Conservation (phyloP, 2,329 filamentous ascomycete genomes). For the Botrytis porri region DNA sequence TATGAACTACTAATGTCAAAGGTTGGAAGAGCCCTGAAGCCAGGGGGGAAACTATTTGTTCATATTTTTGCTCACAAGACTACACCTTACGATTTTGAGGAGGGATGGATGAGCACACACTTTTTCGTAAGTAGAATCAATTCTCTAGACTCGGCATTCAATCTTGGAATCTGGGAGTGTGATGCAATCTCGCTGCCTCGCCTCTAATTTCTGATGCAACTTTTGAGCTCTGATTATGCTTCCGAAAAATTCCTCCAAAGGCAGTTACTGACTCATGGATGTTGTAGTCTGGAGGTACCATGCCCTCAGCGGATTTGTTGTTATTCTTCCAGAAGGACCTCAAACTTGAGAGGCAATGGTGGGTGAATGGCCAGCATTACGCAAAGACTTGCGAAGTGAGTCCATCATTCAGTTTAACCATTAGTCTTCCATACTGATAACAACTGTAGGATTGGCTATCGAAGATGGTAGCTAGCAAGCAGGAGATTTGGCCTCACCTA, state of each 20-base stretch:
- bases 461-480: conserved; percentile 57
- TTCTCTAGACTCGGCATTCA: not conserved
- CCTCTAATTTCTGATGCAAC: not conserved
- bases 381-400: conserved; percentile 65
- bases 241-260: not conserved
- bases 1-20: conserved; percentile 66
- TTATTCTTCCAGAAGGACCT: conserved; percentile 65
- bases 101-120: conserved; percentile 70
- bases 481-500: conserved; percentile 61
- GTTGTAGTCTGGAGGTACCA: conserved; percentile 59
- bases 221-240: not conserved
- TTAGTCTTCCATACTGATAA: conserved; percentile 10
- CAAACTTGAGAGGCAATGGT: conserved; percentile 62
- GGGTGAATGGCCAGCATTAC: conserved; percentile 67
- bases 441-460: conserved; percentile 55
- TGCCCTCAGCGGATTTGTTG: conserved; percentile 65
- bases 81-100: conserved; percentile 68
- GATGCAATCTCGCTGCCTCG: not conserved
- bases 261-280: not conserved
- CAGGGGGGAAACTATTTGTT: conserved; percentile 64
- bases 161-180: not conserved
- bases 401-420: conserved; percentile 11
- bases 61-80: conserved; percentile 64
- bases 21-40: conserved; percentile 55
- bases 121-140: conserved; percentile 50